These are phyloP conservation scores for Aspergillus ibericus DNA, from an alignment of 2,329 filamentous ascomycete species.

Conservation along the genomic window DNA sequence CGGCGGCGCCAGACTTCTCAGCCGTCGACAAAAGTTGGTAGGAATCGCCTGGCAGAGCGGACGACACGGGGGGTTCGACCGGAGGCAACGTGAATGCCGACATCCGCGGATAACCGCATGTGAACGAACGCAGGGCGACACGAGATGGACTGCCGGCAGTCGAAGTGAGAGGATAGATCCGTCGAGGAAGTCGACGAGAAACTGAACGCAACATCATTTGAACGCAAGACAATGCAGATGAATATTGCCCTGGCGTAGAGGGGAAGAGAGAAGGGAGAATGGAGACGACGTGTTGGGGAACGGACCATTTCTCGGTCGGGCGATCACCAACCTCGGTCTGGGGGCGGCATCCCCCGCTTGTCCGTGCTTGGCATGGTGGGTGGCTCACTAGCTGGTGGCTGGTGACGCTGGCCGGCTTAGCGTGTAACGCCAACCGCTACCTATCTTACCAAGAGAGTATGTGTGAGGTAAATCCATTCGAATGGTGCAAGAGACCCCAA, in stretches of 20 bases:
- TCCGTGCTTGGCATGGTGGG: neutral
- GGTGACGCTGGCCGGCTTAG: neutral
- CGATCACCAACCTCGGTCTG: conserved; percentile 6
- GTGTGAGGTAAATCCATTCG: no score
- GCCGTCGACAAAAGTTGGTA: conserved; percentile 82
- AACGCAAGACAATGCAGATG: neutral
- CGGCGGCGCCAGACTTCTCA: conserved; percentile 73
- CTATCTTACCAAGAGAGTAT: no score
- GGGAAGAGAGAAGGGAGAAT: neutral
- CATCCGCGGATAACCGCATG: conserved; percentile 51
- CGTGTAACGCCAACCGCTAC: no score
- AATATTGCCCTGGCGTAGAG: neutral
- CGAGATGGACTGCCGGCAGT: conserved; percentile 25
- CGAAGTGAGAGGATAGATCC: conserved; percentile 20
- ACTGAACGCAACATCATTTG: conserved; percentile 38
- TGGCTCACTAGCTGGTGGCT: neutral
- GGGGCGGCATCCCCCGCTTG: conserved; percentile 4
- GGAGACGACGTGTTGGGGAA: neutral
- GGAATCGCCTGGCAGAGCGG: conserved; percentile 66
- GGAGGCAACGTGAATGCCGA: conserved; percentile 51
- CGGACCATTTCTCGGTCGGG: neutral
- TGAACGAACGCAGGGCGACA: conserved; percentile 34
- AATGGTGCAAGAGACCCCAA: no score
- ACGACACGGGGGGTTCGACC: conserved; percentile 63
- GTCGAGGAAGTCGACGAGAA: conserved; percentile 39